Base-by-base conservation (phyloP, 345 rosid species). In the Turnera subulata region DNA sequence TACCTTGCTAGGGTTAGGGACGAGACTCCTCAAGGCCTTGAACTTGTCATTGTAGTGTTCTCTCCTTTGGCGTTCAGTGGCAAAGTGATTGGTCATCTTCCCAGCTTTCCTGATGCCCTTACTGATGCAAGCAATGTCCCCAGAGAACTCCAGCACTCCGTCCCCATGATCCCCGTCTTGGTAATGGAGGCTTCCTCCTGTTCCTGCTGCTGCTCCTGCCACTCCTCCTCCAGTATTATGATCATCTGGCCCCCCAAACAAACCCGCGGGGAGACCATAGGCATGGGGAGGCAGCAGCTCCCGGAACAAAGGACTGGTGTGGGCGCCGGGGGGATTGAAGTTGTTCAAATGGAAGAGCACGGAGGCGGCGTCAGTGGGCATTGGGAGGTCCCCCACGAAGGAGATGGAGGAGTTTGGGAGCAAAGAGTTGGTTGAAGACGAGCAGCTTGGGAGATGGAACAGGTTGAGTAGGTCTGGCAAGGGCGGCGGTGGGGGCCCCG, bases 1-100 rank as follows among this genome's bases (percentile, higher is more conserved):
- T 71, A 87, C 95, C 93, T 87, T 87, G 35, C 81, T 77, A 0
- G 89, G 85, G 62, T 59, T 83, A 21, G 98, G 98, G 58, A 92
- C 76, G 79, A 89, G 76, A 17, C 50, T 26, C 65, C 72, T 78
- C 72, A 92, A 68, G 26, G 82, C 88, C 0, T 26, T 46, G 53
- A 18, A 92, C 68, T 77, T 79, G 24, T 78, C 86, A 47, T 84
- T 92, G 63, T 83, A 73, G 24, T 80, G 83, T 16, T 65, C 73
- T 69, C 98, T 83, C 71, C 86, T 67, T 53, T 89, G 82, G 19
- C 91, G 77, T 52, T 92, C 95, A 1, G 82, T 82, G 0, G 86
- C 68, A 35, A 75, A 78, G 62, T 77, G 96, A 61, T 80, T 87
- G 55, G 81, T 78, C 15, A 44, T 61, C 61, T 80, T 84, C 9